Evolutionary conservation across 2,329 filamentous ascomycete species (phyloP).

Genomic region (Emmonsiellopsis sp.): DNA sequence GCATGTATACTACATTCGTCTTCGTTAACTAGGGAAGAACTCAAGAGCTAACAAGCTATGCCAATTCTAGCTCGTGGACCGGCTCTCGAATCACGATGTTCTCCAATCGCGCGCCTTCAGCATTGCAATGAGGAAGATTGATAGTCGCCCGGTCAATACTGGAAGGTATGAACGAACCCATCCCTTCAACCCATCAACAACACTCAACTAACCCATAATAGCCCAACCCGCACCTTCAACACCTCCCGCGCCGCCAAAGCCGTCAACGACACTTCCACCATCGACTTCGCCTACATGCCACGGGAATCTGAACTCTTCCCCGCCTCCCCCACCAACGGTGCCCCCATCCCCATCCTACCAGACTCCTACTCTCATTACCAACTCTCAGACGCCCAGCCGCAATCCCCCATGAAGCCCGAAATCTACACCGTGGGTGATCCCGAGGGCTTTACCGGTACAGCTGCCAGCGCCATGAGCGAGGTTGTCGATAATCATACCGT

Average conservation of each 20-base stretch:
- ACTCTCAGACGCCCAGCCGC: conserved; percentile 7
- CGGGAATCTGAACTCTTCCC: conserved; percentile 33
- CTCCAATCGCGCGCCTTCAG: conserved; percentile 46
- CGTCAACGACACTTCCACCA: conserved; percentile 50
- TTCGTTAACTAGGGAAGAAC: background rate
- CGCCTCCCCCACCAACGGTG: conserved; percentile 21
- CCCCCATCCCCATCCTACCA: conserved; percentile 45
- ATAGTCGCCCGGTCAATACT: conserved; percentile 30
- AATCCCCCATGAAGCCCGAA: conserved; percentile 44
- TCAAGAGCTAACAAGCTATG: background rate
- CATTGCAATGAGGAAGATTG: conserved; percentile 44
- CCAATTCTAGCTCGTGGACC: conserved; percentile 38
- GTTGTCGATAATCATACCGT: conserved; percentile 48
- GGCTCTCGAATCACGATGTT: conserved; percentile 45
- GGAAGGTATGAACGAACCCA: background rate
- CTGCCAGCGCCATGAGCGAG: conserved; percentile 48
- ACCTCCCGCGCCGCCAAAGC: conserved; percentile 49
- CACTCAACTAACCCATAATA: background rate
- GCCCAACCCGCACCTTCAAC: conserved; percentile 49
- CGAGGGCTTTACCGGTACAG: conserved; percentile 31
- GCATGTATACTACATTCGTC: conserved; percentile 23
- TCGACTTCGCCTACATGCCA: conserved; percentile 56
- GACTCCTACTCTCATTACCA: conserved; percentile 25
- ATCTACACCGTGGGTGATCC: conserved; percentile 45
- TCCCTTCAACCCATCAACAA: conserved; percentile 12